A percentile compares a stretch with the other conserved stretches of the same genome.
Conservation (phyloP, 2,329 filamentous ascomycete species). For the Rhynchosporium secalis region DNA sequence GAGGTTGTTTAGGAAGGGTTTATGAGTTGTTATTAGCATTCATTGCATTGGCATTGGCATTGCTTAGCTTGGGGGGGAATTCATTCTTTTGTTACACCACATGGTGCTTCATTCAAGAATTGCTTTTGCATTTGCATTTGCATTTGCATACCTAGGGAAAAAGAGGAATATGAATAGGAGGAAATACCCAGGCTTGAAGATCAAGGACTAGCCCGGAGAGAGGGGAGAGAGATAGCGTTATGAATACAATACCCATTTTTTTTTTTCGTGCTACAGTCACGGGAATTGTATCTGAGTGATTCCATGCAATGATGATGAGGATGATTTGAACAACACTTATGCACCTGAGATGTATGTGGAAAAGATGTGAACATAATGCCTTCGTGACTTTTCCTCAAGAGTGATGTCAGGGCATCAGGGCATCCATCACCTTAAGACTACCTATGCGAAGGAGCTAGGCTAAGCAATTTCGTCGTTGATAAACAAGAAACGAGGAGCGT, state of each 20-base stretch:
- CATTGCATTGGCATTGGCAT: not conserved
- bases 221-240: not conserved
- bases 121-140: not conserved
- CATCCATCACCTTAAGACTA: no score
- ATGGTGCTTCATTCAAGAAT: not conserved
- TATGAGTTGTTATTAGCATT: not conserved
- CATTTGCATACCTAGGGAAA: not conserved
- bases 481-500: no score
- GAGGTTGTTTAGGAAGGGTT: conserved; percentile 55
- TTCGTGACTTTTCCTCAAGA: no score
- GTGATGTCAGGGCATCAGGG: no score
- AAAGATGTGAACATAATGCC: no score
- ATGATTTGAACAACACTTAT: no score
- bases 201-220: not conserved
- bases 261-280: not conserved
- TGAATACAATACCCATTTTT: conserved; percentile 1
- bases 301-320: no score
- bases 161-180: not conserved
- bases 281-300: no score
- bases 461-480: no score
- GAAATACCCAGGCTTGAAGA: not conserved
- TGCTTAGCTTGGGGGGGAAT: not conserved
- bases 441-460: no score
- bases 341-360: no score
- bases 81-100: not conserved